Conservation (phyloP, 2,329 filamentous ascomycete species). For the Apiospora rasikravindrae region DNA sequence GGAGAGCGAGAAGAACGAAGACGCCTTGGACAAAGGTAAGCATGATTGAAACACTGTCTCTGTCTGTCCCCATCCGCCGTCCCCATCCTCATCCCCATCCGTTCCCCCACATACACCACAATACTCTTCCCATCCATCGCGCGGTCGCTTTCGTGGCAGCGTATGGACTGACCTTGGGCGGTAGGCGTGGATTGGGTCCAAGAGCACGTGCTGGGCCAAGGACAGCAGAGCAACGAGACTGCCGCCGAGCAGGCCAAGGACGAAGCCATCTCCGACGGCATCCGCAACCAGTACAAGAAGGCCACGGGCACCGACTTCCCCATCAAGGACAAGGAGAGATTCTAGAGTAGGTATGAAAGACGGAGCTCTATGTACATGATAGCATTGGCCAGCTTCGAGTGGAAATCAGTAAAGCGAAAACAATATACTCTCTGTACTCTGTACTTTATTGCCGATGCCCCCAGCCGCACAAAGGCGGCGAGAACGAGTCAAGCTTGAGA, state of each 20-base stretch:
- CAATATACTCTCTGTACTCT: too few relatives aligned
- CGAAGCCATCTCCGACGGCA: constrained; percentile 75
- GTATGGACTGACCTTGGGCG: constrained; percentile 11
- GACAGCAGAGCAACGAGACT: constrained; percentile 72
- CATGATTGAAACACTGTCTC: too few relatives aligned
- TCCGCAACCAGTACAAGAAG: constrained; percentile 73
- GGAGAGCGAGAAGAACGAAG: constrained; percentile 82
- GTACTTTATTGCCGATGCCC: not conserved
- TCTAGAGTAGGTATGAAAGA: constrained; percentile 23
- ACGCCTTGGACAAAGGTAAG: constrained; percentile 79
- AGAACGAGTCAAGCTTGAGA: not conserved
- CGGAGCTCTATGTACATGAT: too few relatives aligned
- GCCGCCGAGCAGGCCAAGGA: constrained; percentile 85
- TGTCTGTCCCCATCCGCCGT: not conserved
- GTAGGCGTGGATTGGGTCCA: constrained; percentile 79
- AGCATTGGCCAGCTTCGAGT: not conserved
- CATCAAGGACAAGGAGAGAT: constrained; percentile 69
- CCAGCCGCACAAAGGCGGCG: not conserved
- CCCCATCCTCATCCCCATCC: not conserved
- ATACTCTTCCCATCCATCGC: constrained; percentile 16
- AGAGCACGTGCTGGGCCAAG: constrained; percentile 73
- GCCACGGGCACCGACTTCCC: constrained; percentile 72
- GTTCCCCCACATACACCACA: not conserved
- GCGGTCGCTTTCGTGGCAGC: constrained; percentile 17
- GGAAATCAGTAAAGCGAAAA: not conserved